phyloP scores from a whole-genome alignment of 257 asterid genomes.

The Echites panduratus region DNA sequence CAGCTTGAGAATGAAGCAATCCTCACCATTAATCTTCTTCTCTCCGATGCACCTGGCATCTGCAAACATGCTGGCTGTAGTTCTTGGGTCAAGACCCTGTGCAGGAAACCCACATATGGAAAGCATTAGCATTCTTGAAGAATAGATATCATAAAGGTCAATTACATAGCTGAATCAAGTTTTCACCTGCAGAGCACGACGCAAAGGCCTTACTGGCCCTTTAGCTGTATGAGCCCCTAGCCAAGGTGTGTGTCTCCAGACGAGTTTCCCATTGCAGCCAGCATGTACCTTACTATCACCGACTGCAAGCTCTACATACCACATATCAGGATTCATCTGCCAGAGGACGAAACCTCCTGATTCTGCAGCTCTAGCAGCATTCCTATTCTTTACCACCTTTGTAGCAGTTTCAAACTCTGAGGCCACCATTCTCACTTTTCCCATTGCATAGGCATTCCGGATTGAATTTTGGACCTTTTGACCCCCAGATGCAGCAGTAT shows the following conservation, averaged over 20 bases:
- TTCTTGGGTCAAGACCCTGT: conserved; percentile 94
- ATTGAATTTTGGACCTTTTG: conserved; percentile 57
- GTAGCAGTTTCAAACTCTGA: conserved; percentile 88
- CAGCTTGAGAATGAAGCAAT: conserved; percentile 88
- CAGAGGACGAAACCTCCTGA: conserved; percentile 86
- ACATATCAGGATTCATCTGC: conserved; percentile 92
- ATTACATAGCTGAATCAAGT: neutral
- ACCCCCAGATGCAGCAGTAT: conserved; percentile 88
- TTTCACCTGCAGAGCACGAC: conserved; percentile 88
- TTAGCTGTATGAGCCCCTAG: conserved; percentile 91
- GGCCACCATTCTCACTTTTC: conserved; percentile 80
- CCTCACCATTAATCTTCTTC: conserved; percentile 82
- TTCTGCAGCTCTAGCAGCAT: conserved; percentile 65
- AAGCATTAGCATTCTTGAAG: conserved; percentile 3
- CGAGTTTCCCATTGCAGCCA: conserved; percentile 90
- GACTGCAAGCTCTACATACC: conserved; percentile 92
- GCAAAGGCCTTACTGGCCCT: conserved; percentile 85
- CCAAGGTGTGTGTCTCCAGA: conserved; percentile 98
- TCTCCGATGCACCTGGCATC: conserved; percentile 88
- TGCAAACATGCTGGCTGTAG: conserved; percentile 80
- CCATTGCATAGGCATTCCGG: conserved; percentile 86
- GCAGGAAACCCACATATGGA: neutral
- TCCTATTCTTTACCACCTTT: conserved; percentile 71
- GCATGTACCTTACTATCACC: conserved; percentile 97
- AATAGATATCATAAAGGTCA: neutral